Evolutionary conservation across 2,329 filamentous ascomycete species (phyloP), one percentile per base, ranked within the genome.

Genomic region (Pseudocercospora fuligena): DNA sequence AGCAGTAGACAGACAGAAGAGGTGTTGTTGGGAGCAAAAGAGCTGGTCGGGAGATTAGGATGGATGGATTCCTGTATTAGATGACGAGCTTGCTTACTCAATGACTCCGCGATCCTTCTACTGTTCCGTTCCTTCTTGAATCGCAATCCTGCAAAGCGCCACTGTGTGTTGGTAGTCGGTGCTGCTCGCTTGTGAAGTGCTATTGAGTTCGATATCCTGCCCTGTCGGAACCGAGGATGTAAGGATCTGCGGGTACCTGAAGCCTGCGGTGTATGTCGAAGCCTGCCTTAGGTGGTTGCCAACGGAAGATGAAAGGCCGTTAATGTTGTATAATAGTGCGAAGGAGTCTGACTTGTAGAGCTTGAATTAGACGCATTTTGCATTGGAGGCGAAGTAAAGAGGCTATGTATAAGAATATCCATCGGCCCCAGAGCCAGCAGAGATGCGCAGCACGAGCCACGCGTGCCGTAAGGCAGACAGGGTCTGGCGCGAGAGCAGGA

Each of bases 371-470:
- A 68, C 64, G 61, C 64, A 58, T 12, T 27, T 33, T 61, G 64
- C 64, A 68, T 69, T 66, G 71, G 70, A 68, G 71, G 73, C 72
- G 71, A 72, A 71, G 74, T 69, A 64, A 61, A 59, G 57, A 67
- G 69, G 65, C 70, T 75, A 72, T 73, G 72, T 75, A 75, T 73
- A 71, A 72, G 70, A 71, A 69, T 71, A 70, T 66, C 65, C 60
- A 65, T 64, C 65, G 70, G 69, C 66, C 69, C 73, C 65, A 70
- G 67, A 70, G 29, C 29, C 29, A 31, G n/a, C 65, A 67, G 66
- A 66, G 64, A 69, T 71, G 73, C 70, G 70, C 73, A 70, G 72
- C 71, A 71, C 69, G 69, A 71, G 69, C 69, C 69, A 70, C 63
- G 66, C 64, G 56, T 57, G 68, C 60, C 27, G 66, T 62, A 43